Base-by-base conservation (phyloP, 192 early-diverging fungal genomes). In the Podila epigama region DNA sequence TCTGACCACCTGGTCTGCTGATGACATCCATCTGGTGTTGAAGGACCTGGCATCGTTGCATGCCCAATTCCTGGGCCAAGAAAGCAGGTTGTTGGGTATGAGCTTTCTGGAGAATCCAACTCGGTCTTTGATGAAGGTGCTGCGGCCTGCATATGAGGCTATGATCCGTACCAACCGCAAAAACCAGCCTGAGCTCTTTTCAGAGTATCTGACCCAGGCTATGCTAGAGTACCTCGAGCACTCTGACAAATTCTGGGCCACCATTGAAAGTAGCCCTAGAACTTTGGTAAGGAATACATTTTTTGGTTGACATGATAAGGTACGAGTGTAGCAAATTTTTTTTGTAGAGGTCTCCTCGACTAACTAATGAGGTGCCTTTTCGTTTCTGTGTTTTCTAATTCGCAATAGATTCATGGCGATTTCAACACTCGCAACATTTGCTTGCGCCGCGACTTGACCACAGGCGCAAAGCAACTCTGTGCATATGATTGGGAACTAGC, bases 351-450 rank as follows among this genome's bases (percentile, higher is more conserved):
- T 5, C 39, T 27, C 13, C 5, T 35, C 18, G n/a, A 67, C 27
- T 3, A 13, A 32, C 54, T 42, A n/a, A 18, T 56, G 5, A 8
- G n/a, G n/a, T 37, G 20, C 29, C 42, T 4, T 36, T 59, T 64
- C 4, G 32, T 51, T n/a, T 5, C 3, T 48, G 44, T 22, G n/a
- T 11, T 52, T 39, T n/a, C 18, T 9, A 15, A 16, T 31, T 44
- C 5, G 10, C 3, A 36, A 12, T 44, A 77, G 73, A 64, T 77
- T 2, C 73, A 77, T 25, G 60, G 73, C 25, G 73, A 77, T 44
- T 77, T 77, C 33, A 77, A 77, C 56, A 68, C 73, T n/a, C 65
- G 73, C 5, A 77, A 77, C 34, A 77, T 68, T 51, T 77, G 73
- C 44, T 27, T 77, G 13, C 66, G 73, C 0, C 8, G 52, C 4